Evolutionary conservation across 352 stramenopile species (phyloP).

Genomic region (Pythium pyrilobum): DNA sequence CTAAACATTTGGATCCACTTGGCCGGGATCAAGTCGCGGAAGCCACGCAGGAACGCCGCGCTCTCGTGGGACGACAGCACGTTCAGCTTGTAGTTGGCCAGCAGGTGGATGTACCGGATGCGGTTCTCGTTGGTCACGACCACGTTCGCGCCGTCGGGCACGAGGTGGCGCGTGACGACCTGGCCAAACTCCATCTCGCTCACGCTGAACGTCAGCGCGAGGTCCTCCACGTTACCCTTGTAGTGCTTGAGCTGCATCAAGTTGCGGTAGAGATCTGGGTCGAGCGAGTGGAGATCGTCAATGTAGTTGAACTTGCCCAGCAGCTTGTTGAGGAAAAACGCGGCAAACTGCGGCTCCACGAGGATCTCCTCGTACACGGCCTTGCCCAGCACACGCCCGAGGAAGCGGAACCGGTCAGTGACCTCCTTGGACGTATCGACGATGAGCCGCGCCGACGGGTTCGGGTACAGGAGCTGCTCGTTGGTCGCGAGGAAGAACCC

Average conservation of each 20-base stretch:
- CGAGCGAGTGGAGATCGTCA: slow-evolving; percentile 92
- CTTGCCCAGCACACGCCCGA: slow-evolving; percentile 94
- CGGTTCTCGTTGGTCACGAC: slow-evolving; percentile 92
- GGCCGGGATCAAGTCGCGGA: slow-evolving; percentile 67
- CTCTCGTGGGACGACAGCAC: slow-evolving; percentile 57
- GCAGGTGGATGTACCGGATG: slow-evolving; percentile 94
- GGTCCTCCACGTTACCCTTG: slow-evolving; percentile 82
- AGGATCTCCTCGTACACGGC: slow-evolving; percentile 95
- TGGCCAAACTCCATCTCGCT: slow-evolving; percentile 72
- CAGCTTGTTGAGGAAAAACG: slow-evolving; percentile 97
- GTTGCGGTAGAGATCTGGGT: slow-evolving; percentile 93
- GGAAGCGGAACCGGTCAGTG: slow-evolving; percentile 92
- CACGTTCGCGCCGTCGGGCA: slow-evolving; percentile 82
- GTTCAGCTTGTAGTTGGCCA: slow-evolving; percentile 97
- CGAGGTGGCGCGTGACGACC: slow-evolving; percentile 58
- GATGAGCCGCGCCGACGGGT: slow-evolving; percentile 77
- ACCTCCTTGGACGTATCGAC: slow-evolving; percentile 73
- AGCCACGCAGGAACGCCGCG: slow-evolving; percentile 60
- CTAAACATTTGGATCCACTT: slow-evolving; percentile 82
- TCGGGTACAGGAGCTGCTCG: slow-evolving; percentile 92
- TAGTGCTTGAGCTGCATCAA: slow-evolving; percentile 96
- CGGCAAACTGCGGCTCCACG: slow-evolving; percentile 95
- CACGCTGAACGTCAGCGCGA: slow-evolving; percentile 95
- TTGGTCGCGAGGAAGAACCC: slow-evolving; percentile 83
- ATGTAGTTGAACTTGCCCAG: slow-evolving; percentile 86